A percentile compares a stretch with the other conserved stretches of the same genome.
phyloP scores from a whole-genome alignment of 495 filamentous ascomycete species.

The Penicillium ochrochloron region DNA sequence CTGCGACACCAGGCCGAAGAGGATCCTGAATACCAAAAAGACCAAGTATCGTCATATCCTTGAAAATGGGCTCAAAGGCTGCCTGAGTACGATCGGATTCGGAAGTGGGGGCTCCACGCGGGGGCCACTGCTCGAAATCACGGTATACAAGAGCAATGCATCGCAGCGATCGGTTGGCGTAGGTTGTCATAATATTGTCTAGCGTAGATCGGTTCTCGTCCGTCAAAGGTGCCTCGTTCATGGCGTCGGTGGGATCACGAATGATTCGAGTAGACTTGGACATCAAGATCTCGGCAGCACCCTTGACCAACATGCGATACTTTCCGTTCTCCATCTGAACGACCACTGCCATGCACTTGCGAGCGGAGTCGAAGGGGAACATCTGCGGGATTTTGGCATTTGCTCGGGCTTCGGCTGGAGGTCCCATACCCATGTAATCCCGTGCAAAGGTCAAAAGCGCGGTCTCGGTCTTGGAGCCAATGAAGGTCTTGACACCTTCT shows the following conservation, averaged over 20 bases:
- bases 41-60: conserved; percentile 76
- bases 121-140: conserved; percentile 90
- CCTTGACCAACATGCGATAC: conserved; percentile 80
- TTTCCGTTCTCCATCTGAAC: conserved; percentile 65
- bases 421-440: conserved; percentile 76
- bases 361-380: conserved; percentile 82
- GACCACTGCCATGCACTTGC: conserved; percentile 91
- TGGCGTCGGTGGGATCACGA: conserved; percentile 66
- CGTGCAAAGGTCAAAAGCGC: conserved; percentile 76
- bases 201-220: conserved; percentile 63
- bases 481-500: conserved; percentile 67
- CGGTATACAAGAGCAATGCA: conserved; percentile 87
- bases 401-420: conserved; percentile 69
- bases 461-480: conserved; percentile 91
- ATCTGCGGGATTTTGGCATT: conserved; percentile 72
- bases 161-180: conserved; percentile 80
- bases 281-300: conserved; percentile 87
- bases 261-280: conserved; percentile 72
- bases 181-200: conserved; percentile 68
- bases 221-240: conserved; percentile 59
- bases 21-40: conserved; percentile 90
- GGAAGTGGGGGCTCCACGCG: conserved; percentile 63
- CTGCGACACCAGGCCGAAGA: conserved; percentile 73
- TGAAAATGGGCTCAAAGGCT: conserved; percentile 78
- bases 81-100: conserved; percentile 74